phyloP scores from a whole-genome alignment of 441 rosid species.

The Pelargonium cotyledonis region DNA sequence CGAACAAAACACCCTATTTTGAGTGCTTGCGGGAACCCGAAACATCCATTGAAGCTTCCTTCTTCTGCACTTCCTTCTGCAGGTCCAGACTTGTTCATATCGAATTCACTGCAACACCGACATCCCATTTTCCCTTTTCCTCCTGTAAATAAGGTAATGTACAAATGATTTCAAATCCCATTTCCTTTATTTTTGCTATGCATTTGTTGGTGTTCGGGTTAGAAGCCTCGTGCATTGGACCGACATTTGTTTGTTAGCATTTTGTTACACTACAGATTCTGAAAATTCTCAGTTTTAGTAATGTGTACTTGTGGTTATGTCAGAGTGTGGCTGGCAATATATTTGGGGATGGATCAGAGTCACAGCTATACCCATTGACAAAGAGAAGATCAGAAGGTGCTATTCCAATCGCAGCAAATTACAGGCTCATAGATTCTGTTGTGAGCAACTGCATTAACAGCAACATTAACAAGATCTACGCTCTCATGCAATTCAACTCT shows the following conservation, averaged over 20 bases:
- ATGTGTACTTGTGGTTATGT: too few species aligned
- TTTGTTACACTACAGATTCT: neutral
- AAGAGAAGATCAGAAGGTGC: slow-evolving; percentile 81
- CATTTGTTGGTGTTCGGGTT: too few species aligned
- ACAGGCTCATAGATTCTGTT: slow-evolving; percentile 69
- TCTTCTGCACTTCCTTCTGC: slow-evolving; percentile 18
- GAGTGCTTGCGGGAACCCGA: slow-evolving; percentile 18
- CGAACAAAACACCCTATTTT: slow-evolving; percentile 25
- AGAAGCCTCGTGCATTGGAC: too few species aligned
- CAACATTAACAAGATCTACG: slow-evolving; percentile 69
- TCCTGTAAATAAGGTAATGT: slow-evolving; percentile 40
- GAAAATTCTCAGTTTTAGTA: neutral
- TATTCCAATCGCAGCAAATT: slow-evolving; percentile 64
- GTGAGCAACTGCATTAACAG: slow-evolving; percentile 84
- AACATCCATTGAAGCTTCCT: slow-evolving; percentile 25
- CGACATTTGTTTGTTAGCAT: neutral
- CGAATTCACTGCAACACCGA: slow-evolving; percentile 34
- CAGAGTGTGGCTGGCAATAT: slow-evolving; percentile 76
- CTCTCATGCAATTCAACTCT: slow-evolving; percentile 76
- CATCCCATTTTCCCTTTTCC: slow-evolving; percentile 24
- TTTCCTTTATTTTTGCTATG: too few species aligned
- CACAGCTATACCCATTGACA: slow-evolving; percentile 65
- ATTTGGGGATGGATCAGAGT: slow-evolving; percentile 67
- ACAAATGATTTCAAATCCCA: too few species aligned
- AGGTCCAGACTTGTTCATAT: slow-evolving; percentile 20